These are phyloP conservation scores for Penicillium sp. DNA, from an alignment of 2,329 filamentous ascomycete genomes.

Conservation along the genomic window DNA sequence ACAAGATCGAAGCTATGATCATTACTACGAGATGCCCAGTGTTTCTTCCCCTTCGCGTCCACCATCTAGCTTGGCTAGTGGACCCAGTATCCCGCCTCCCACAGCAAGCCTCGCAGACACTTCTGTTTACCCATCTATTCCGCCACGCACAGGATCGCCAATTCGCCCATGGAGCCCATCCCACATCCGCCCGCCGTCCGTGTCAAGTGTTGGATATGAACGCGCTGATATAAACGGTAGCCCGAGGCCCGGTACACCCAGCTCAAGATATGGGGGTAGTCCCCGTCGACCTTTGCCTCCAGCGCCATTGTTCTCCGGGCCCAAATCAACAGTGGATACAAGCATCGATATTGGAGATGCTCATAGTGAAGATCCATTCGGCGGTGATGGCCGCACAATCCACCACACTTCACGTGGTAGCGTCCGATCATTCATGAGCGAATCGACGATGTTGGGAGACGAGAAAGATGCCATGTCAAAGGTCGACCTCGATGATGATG, in stretches of 20 bases:
- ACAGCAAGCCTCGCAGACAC: constrained; percentile 31
- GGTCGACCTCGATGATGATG: constrained; percentile 45
- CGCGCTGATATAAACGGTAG: constrained; percentile 84
- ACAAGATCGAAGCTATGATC: constrained; percentile 14
- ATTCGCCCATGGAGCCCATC: constrained; percentile 57
- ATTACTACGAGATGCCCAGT: constrained; percentile 29
- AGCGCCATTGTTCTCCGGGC: constrained; percentile 73
- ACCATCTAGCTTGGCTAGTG: constrained; percentile 41
- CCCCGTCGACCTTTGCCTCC: constrained; percentile 83
- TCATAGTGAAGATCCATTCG: constrained; percentile 76
- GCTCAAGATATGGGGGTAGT: constrained; percentile 82
- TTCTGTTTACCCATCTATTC: constrained; percentile 36
- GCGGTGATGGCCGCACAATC: constrained; percentile 39
- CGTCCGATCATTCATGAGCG: constrained; percentile 60
- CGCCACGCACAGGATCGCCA: constrained; percentile 38
- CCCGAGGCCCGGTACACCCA: constrained; percentile 85
- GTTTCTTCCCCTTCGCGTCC: constrained; percentile 36
- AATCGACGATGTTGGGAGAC: constrained; percentile 58
- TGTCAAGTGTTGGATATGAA: constrained; percentile 70
- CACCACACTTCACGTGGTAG: constrained; percentile 53
- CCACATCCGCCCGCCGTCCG: constrained; percentile 64
- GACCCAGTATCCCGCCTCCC: constrained; percentile 42
- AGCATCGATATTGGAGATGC: constrained; percentile 53
- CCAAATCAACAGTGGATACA: constrained; percentile 40
- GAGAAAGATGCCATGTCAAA: constrained; percentile 45